Evolutionary conservation across 768 basidiomycete genomes (phyloP).

Genomic region (Candolleomyces aberdarensis): DNA sequence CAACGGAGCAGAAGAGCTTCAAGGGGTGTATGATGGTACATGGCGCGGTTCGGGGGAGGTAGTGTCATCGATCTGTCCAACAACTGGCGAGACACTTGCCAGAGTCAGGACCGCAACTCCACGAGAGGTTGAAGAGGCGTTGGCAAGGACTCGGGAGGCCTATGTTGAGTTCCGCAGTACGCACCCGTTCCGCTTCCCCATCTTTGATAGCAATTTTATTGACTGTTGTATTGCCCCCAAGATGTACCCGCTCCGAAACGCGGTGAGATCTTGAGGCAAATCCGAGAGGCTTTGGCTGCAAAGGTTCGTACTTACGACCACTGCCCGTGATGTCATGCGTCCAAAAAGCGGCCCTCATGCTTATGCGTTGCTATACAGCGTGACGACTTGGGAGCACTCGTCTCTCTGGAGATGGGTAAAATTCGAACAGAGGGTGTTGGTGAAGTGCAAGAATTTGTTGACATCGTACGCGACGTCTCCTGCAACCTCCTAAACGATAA

Average conservation of each 20-base stretch:
- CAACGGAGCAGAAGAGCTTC: constrained; percentile 49
- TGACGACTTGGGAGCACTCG: constrained; percentile 74
- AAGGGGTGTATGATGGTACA: constrained; percentile 79
- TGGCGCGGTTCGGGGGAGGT: constrained; percentile 79
- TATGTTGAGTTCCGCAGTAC: constrained; percentile 60
- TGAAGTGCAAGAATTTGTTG: constrained; percentile 93
- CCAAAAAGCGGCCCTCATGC: constrained; percentile 9
- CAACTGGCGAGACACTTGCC: constrained; percentile 84
- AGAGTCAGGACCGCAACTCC: constrained; percentile 70
- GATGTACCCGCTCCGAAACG: constrained; percentile 81
- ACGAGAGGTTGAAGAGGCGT: constrained; percentile 63
- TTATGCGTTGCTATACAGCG: constrained; percentile 41
- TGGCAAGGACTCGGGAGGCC: constrained; percentile 74
- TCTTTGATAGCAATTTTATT: background rate
- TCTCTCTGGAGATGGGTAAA: constrained; percentile 90
- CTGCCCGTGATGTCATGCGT: background rate
- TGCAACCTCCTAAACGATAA: constrained; percentile 1
- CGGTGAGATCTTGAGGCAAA: constrained; percentile 86
- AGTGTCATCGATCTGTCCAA: constrained; percentile 71
- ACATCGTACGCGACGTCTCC: constrained; percentile 64
- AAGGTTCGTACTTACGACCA: constrained; percentile 50
- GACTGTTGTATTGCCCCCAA: constrained; percentile 9
- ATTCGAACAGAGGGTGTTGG: constrained; percentile 88
- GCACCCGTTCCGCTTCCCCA: constrained; percentile 11
- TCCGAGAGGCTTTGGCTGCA: constrained; percentile 73